Evolutionary conservation across 257 asterid species (phyloP), one percentile per base, ranked within the genome.

Genomic region (Anisodus tanguticus): DNA sequence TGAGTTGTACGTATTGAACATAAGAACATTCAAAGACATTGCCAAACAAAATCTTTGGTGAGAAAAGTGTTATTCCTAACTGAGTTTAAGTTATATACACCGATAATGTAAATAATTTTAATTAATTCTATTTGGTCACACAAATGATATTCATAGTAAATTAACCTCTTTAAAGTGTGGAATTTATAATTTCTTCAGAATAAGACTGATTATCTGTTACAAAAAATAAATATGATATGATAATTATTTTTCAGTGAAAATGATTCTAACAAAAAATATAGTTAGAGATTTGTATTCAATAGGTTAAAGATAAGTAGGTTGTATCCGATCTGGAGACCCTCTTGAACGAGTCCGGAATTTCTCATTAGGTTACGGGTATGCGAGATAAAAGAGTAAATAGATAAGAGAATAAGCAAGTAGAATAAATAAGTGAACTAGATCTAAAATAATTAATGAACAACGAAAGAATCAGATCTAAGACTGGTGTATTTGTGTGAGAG

Each of bases 1-100:
- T 80, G 71, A 37, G 62, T 41, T 62, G 1, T 17, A 7, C 47
- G 6, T 37, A 43, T 49, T 76, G 22, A 12, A 49, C 45, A 22
- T 49, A 60, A 62, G 0, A 80, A 62, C 84, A 60, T 81, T 62
- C 76, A 49, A 81, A 19, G 41, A 4, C 41, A 49, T 22, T 62
- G 74, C 62, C 76, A 81, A n/a, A 19, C 45, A 12, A 19, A 81
- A 59, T 62, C 5, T 26, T 62, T 81, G 74, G 84, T 60, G 72
- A 81, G 76, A 62, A 62, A 3, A 81, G 31, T 80, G 39, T 80
- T 47, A 10, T 11, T 72, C 1, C 39, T 5, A 16, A 8, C 39
- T 67, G 49, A 35, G 5, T 35, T 35, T 12, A 67, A 67, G 19
- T 35, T 67, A 12, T 12, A 67, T 66, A 26, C 1, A 6, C 2